phyloP scores from a whole-genome alignment of 1,139 yeast genomes.

The Saccharomyces hybrid region DNA sequence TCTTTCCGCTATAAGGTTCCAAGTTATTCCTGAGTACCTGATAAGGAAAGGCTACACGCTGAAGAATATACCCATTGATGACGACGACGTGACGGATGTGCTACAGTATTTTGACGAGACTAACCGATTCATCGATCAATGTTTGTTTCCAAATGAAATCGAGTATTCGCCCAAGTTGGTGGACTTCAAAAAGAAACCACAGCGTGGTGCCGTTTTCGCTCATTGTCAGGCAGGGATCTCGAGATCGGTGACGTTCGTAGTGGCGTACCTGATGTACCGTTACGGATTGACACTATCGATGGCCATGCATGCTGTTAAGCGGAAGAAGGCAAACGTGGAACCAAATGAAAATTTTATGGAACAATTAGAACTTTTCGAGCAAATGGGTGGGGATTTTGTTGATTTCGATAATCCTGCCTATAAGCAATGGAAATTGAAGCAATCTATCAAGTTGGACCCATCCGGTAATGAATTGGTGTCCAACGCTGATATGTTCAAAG shows the following conservation, averaged over 20 bases:
- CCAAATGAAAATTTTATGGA: slow-evolving; percentile 76
- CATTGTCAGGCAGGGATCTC: slow-evolving; percentile 89
- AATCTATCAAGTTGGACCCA: slow-evolving; percentile 34
- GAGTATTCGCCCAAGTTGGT: slow-evolving; percentile 29
- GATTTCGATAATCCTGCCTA: slow-evolving; percentile 37
- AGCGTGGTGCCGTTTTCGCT: slow-evolving; percentile 41
- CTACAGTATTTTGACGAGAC: slow-evolving; percentile 53
- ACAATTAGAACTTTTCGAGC: slow-evolving; percentile 62
- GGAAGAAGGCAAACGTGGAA: slow-evolving; percentile 50
- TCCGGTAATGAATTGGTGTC: slow-evolving; percentile 30
- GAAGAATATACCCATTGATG: slow-evolving; percentile 66
- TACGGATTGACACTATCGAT: slow-evolving; percentile 52
- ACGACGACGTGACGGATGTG: slow-evolving; percentile 53
- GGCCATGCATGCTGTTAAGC: slow-evolving; percentile 63
- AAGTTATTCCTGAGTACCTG: slow-evolving; percentile 45
- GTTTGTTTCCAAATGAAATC: slow-evolving; percentile 41
- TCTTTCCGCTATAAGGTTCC: slow-evolving; percentile 59
- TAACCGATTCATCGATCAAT: slow-evolving; percentile 59
- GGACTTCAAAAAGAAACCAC: slow-evolving; percentile 37
- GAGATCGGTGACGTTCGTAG: slow-evolving; percentile 63
- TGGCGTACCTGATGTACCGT: slow-evolving; percentile 75
- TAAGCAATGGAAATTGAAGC: slow-evolving; percentile 45
- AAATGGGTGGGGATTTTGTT: slow-evolving; percentile 37
- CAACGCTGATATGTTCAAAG: slow-evolving; percentile 30
- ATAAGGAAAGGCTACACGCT: slow-evolving; percentile 42